Base-by-base conservation (phyloP, 164 flowering plant species). In the Vitis rupestris region DNA sequence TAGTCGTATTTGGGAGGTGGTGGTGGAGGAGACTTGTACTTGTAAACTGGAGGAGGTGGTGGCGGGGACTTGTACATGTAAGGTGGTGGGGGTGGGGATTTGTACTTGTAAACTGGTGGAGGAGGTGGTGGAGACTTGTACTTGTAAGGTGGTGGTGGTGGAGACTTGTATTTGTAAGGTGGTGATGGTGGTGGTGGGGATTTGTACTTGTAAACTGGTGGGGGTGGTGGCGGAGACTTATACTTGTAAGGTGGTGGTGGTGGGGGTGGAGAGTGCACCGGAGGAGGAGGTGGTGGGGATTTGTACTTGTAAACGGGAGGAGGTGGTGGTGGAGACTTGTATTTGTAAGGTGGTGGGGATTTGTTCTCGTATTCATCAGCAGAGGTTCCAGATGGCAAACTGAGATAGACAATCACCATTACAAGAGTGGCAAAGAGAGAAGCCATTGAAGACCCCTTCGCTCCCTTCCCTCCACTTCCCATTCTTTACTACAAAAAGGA, bases 251-350 rank as follows among this genome's bases (percentile, higher is more conserved):
- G 23, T 19, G 23, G 23, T 31, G 44, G 6, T 31, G 44, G 44
- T 31, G 44, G 44, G 3, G 44, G 44, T 31, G 44, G 44, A 31
- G 44, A 31, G 44, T 31, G 44, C 44, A 31, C 44, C 0, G 44
- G 44, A 2, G 44, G 44, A 31, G 44, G 44, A 4, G 44, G 44
- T 31, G 44, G 44, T 31, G 44, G 44, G 44, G 44, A 31, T 6
- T 31, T 31, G 44, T 31, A 31, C 7, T 31, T 31, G 44, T 31
- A 31, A 6, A 31, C 44, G 44, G 44, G 44, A 31, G 44, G 44
- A 31, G 74, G 78, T 50, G 82, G 82, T 56, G 84, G 86, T 14
- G 84, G 82, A 48, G 81, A 70, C 0, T 70, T n/a, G 59, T 76
- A 66, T 3, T 13, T 3, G 55, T 76, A 78, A 0, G 44, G 44